A percentile compares a stretch with the other conserved stretches of the same genome.
Conservation (phyloP, 345 rosid species). For the Lepidium africanum region DNA sequence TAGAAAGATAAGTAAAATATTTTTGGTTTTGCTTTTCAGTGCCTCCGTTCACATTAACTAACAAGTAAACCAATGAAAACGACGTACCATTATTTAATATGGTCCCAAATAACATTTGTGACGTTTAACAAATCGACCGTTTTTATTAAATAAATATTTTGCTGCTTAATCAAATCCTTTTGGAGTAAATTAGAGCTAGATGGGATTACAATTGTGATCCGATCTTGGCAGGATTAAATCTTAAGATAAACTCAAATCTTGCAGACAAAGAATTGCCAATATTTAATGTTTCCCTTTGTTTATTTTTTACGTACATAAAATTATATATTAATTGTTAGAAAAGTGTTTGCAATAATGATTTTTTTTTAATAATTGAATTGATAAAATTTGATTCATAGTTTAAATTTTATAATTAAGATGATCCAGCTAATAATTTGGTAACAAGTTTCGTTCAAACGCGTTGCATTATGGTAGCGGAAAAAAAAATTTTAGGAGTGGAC, state of each 20-base stretch:
- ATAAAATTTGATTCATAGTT: too few species aligned
- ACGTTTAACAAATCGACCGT: conserved; percentile 2
- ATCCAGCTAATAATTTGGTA: too few species aligned
- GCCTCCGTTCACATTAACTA: too few species aligned
- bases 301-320: conserved; percentile 1
- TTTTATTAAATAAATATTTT: not conserved
- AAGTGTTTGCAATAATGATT: too few species aligned
- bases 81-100: conserved; percentile 13
- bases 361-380: too few species aligned
- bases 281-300: conserved; percentile 19
- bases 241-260: not conserved
- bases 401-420: too few species aligned
- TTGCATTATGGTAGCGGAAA: too few species aligned
- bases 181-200: not conserved
- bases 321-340: not conserved
- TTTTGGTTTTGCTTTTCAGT: conserved; percentile 1
- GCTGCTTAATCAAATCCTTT: not conserved
- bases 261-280: conserved; percentile 1
- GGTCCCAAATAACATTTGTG: conserved; percentile 8
- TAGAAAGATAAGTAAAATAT: not conserved
- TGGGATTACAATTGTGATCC: not conserved
- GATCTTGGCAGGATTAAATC: not conserved
- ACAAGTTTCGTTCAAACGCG: too few species aligned
- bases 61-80: conserved; percentile 4
- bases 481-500: too few species aligned